Base-by-base conservation (phyloP, 1,284 basidiomycete species). In the Cryptococcus jaspeensis region DNA sequence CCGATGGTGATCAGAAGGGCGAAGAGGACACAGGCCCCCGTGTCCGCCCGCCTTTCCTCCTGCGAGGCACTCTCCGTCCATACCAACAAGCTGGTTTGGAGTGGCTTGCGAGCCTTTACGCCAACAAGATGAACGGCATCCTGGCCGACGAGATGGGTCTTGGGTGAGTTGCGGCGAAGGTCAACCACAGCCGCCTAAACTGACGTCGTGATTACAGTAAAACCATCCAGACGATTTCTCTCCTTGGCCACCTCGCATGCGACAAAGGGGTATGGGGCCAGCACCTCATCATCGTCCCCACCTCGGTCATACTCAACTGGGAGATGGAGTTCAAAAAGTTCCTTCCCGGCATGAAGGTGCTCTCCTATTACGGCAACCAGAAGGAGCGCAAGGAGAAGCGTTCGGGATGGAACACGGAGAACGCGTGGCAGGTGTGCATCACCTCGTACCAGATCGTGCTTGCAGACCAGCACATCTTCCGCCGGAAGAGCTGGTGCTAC, bases 281-380 rank as follows among this genome's bases (percentile, higher is more conserved):
- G 2, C 94, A 97, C 78, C 84, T 97, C 32, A 92, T 98, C 71
- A 86, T 97, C 66, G 93, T 95, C 12, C 92, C 94, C 1, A 97
- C 94, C 1, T 92, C 90, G 60, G 94, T 97, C 55, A 84, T 98
- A 61, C 82, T 97, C 56, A 97, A 98, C 72, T 98, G 94, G 94
- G 94, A 96, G 75, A 95, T 97, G 89, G 94, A 97, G 75, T 97
- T 97, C 82, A 96, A 97, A 78, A 96, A 96, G 78, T 97, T 97
- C 72, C 80, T 97, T 2, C 94, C 94, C 0, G 94, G 93, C 1
- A 94, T 97, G 82, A 89, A 86, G 67, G 86, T 91, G 55, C 80
- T 98, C 38, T 90, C 90, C 57, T 98, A 97, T 78, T 93, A 96
- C 70, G 94, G 94, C 32, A 86, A 83, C 47, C 88, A 89, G 55